These are phyloP conservation scores for Pyrenochaeta sp. DNA, from an alignment of 2,329 filamentous ascomycete species.

Conservation along the genomic window DNA sequence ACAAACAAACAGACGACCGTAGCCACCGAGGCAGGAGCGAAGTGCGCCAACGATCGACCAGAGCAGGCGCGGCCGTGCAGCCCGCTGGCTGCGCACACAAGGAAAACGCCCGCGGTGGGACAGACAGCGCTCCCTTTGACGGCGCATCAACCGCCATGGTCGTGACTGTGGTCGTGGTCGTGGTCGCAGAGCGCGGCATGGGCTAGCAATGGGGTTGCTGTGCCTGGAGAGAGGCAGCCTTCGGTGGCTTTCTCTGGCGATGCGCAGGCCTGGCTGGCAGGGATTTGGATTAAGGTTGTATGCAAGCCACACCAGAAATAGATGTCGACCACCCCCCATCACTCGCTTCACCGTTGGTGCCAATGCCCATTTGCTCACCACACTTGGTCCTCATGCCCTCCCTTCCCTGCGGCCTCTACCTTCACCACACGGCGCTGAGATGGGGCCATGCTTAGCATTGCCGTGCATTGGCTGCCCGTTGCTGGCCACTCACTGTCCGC, in stretches of 20 bases:
- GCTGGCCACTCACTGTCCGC: slow-evolving; percentile 26
- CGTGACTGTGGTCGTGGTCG: too few species aligned
- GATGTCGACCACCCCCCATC: slow-evolving; percentile 36
- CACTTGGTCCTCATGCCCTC: slow-evolving; percentile 35
- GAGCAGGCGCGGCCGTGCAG: slow-evolving; percentile 11
- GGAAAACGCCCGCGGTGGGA: slow-evolving; percentile 33
- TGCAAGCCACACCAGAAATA: slow-evolving; percentile 53
- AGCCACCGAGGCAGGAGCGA: slow-evolving; percentile 23
- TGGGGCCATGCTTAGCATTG: slow-evolving; percentile 32
- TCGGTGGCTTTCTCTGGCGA: slow-evolving; percentile 38
- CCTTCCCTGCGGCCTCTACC: slow-evolving; percentile 32
- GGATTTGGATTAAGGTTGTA: slow-evolving; percentile 46
- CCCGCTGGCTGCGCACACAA: slow-evolving; percentile 12
- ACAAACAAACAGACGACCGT: slow-evolving; percentile 24
- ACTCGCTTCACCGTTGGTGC: slow-evolving; percentile 32
- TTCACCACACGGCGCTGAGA: slow-evolving; percentile 25
- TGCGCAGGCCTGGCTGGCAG: slow-evolving; percentile 35
- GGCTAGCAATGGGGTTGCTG: slow-evolving; percentile 21
- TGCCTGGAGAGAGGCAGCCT: slow-evolving; percentile 28
- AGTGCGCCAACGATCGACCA: slow-evolving; percentile 17
- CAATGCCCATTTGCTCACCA: slow-evolving; percentile 41
- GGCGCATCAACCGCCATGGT: too few species aligned
- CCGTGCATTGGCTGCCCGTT: slow-evolving; percentile 39
- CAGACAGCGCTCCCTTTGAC: slow-evolving; percentile 26
- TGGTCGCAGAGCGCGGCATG: background rate